Conservation (phyloP, 208 protist genomes). For the Crithidia acanthocephali region DNA sequence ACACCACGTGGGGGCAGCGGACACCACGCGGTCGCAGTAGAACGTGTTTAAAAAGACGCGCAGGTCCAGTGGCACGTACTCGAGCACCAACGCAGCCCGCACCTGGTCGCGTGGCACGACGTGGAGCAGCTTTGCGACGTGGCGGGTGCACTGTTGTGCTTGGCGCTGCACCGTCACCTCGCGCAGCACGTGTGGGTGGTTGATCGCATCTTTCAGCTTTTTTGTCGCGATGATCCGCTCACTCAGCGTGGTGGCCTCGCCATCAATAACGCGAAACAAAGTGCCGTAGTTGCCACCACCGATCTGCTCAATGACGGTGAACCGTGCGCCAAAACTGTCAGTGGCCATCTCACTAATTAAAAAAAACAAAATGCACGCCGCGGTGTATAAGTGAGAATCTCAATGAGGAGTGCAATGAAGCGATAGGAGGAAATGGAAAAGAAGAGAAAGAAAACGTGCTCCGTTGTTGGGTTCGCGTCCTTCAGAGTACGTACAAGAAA, state of each 20-base stretch:
- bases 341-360: conserved; percentile 27
- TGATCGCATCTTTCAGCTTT: conserved; percentile 40
- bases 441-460: no score
- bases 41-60: conserved; percentile 40
- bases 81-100: conserved; percentile 39
- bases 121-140: conserved; percentile 38
- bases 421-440: no score
- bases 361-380: no score
- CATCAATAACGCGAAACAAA: conserved; percentile 42
- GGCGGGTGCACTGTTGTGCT: conserved; percentile 20
- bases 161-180: conserved; percentile 42
- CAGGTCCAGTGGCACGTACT: conserved; percentile 47
- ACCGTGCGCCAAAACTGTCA: conserved; percentile 26
- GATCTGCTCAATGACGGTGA: conserved; percentile 39
- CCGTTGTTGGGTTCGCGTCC: no score
- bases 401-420: no score
- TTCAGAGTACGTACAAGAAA: no score
- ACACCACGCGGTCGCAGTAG: conserved; percentile 33
- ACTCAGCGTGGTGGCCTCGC: conserved; percentile 18
- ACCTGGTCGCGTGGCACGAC: conserved; percentile 36
- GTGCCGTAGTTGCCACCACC: conserved; percentile 45
- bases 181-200: conserved; percentile 35
- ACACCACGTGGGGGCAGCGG: conserved; percentile 18
- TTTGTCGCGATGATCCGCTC: conserved; percentile 37
- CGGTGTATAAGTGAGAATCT: no score